A percentile compares a stretch with the other conserved stretches of the same genome.
Conservation (phyloP, 1,284 basidiomycete genomes). For the Afroboletus lepidellus region DNA sequence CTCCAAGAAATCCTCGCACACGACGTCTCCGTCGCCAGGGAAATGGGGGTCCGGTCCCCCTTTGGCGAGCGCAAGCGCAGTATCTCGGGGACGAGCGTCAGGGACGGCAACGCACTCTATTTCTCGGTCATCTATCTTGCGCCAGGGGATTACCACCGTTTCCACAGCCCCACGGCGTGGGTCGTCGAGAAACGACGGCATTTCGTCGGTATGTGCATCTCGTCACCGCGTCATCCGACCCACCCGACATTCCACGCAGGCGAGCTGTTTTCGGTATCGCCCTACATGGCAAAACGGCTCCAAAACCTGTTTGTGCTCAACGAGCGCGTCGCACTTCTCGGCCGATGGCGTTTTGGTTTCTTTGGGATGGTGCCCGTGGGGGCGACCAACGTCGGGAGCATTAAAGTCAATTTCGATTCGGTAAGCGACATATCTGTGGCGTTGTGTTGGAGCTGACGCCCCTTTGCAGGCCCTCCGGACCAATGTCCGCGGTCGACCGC, state of each 20-base stretch:
- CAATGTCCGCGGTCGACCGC: constrained; percentile 71
- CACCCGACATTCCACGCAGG: constrained; percentile 40
- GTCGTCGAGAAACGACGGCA: constrained; percentile 95
- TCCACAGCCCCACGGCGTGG: constrained; percentile 96
- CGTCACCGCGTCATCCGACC: background rate
- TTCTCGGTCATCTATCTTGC: constrained; percentile 97
- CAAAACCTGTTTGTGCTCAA: constrained; percentile 96
- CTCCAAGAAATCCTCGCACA: constrained; percentile 58
- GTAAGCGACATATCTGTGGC: constrained; percentile 38
- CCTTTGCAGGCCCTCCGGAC: constrained; percentile 68
- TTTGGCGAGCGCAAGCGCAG: constrained; percentile 41
- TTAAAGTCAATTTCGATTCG: constrained; percentile 95
- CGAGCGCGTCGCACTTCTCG: constrained; percentile 95
- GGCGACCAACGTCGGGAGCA: constrained; percentile 97
- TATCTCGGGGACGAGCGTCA: constrained; percentile 47
- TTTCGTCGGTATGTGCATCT: constrained; percentile 69
- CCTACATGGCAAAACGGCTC: constrained; percentile 91
- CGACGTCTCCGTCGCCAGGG: constrained; percentile 64
- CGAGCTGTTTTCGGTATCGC: constrained; percentile 95
- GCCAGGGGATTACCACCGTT: constrained; percentile 97
- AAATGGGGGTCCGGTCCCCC: constrained; percentile 58
- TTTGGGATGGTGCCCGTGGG: constrained; percentile 98
- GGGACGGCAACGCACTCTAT: constrained; percentile 79
- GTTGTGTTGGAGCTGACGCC: constrained; percentile 2
- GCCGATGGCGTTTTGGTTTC: constrained; percentile 94